phyloP scores from a whole-genome alignment of 345 rosid genomes.

The Rhizophora apiculata region DNA sequence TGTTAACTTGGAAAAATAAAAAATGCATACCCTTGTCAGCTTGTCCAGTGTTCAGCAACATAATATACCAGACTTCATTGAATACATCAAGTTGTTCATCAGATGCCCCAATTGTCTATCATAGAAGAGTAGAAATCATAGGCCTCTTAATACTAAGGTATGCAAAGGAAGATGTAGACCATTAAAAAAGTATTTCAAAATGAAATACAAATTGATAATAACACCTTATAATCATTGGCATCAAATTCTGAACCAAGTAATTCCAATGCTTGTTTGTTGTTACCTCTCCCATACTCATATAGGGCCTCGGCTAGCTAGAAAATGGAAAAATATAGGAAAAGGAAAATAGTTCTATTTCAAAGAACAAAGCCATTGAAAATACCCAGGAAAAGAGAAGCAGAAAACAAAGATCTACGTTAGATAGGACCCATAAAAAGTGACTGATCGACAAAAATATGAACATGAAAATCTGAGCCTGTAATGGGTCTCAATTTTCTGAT shows the following conservation, averaged over 20 bases:
- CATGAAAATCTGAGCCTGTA: no score
- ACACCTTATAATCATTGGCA: conserved; percentile 64
- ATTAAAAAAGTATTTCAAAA: not conserved
- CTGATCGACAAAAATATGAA: no score
- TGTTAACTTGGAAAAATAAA: not conserved
- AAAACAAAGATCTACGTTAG: not conserved
- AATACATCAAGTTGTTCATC: conserved; percentile 92
- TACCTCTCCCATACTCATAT: conserved; percentile 57
- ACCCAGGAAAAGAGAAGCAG: not conserved
- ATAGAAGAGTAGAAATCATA: not conserved
- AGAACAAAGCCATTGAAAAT: not conserved
- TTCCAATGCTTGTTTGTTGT: conserved; percentile 46
- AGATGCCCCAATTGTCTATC: conserved; percentile 77
- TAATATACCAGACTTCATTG: conserved; percentile 69
- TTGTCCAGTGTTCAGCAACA: conserved; percentile 64
- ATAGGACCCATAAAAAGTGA: no score
- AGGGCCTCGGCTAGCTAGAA: conserved; percentile 73
- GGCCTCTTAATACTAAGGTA: not conserved
- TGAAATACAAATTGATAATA: not conserved
- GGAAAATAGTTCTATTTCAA: not conserved
- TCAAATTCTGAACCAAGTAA: conserved; percentile 68
- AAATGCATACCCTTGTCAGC: conserved; percentile 46
- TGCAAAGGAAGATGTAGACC: not conserved
- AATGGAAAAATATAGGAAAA: not conserved
- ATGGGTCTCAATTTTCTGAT: not conserved